Evolutionary conservation across 1,284 basidiomycete species (phyloP).

Genomic region (Rugosomyces carneus): DNA sequence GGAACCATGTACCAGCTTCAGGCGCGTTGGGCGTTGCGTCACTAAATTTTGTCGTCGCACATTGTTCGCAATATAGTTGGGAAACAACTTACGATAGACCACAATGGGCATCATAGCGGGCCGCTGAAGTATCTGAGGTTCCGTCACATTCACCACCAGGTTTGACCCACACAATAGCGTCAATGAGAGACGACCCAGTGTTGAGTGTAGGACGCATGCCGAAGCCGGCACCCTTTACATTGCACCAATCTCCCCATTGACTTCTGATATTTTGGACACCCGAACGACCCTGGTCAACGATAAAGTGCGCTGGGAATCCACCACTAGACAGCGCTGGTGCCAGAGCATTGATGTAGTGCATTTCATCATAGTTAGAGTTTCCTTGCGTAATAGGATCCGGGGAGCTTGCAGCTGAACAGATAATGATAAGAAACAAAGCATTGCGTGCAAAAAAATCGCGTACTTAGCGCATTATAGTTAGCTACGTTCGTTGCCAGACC

Average conservation of each 20-base stretch:
- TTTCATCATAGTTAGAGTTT: constrained; percentile 57
- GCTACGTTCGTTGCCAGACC: constrained; percentile 62
- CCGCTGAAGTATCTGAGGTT: constrained; percentile 51
- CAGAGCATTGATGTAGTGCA: constrained; percentile 53
- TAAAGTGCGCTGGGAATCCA: constrained; percentile 57
- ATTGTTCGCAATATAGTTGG: neutral
- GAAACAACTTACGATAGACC: constrained; percentile 32
- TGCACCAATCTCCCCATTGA: constrained; percentile 54
- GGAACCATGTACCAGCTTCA: constrained; percentile 62
- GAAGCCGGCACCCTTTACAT: constrained; percentile 58
- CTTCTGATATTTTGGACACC: constrained; percentile 55
- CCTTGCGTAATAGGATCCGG: constrained; percentile 57
- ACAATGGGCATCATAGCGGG: constrained; percentile 54
- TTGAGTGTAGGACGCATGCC: constrained; percentile 52
- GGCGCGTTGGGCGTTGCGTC: constrained; percentile 52
- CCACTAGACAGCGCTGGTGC: constrained; percentile 36
- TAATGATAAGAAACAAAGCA: constrained; percentile 1
- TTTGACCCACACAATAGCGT: constrained; percentile 64
- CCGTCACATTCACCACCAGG: constrained; percentile 65
- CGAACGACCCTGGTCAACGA: constrained; percentile 60
- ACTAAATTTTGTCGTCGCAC: constrained; percentile 19
- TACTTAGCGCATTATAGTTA: constrained; percentile 56
- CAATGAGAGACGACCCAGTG: constrained; percentile 50
- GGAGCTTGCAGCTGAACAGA: constrained; percentile 28
- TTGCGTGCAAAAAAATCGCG: constrained; percentile 4